Percentiles rank a stretch among this genome's conserved stretches.
Conservation (phyloP, 179 eudicot genomes). For the Spinacia oleracea region DNA sequence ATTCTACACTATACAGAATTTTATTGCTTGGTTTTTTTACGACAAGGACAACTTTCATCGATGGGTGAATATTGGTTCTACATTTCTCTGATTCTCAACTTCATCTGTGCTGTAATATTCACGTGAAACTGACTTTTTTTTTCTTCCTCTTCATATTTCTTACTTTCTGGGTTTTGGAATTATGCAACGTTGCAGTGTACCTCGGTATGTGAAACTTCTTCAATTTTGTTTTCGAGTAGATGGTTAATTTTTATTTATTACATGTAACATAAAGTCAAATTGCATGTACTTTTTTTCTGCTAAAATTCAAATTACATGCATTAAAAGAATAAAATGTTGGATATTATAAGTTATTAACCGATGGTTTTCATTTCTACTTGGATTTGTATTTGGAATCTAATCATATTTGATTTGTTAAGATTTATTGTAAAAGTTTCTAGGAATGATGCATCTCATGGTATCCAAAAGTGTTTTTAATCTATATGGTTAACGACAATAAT, state of each 20-base stretch:
- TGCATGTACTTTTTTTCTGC: neutral
- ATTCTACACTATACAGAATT: neutral
- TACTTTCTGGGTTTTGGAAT: constrained; percentile 11
- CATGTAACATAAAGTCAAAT: too few relatives aligned
- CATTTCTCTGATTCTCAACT: neutral
- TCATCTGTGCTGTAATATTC: neutral
- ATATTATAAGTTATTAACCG: neutral
- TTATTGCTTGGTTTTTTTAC: too few relatives aligned
- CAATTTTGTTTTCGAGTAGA: neutral
- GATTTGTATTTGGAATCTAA: too few relatives aligned
- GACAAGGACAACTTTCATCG: too few relatives aligned
- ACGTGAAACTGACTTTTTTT: neutral
- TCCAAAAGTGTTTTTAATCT: too few relatives aligned
- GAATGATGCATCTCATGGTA: too few relatives aligned
- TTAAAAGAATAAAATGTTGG: neutral
- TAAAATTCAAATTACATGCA: neutral
- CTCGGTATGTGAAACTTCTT: constrained; percentile 49
- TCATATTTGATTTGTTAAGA: too few relatives aligned
- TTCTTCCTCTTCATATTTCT: neutral
- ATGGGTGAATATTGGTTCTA: neutral
- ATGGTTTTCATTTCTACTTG: neutral
- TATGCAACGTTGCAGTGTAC: constrained; percentile 46
- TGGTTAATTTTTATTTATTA: neutral
- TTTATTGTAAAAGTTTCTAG: neutral
- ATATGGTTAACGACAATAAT: too few relatives aligned